Base-by-base conservation (phyloP, 768 basidiomycete species). In the Suillus cothurnatus region DNA sequence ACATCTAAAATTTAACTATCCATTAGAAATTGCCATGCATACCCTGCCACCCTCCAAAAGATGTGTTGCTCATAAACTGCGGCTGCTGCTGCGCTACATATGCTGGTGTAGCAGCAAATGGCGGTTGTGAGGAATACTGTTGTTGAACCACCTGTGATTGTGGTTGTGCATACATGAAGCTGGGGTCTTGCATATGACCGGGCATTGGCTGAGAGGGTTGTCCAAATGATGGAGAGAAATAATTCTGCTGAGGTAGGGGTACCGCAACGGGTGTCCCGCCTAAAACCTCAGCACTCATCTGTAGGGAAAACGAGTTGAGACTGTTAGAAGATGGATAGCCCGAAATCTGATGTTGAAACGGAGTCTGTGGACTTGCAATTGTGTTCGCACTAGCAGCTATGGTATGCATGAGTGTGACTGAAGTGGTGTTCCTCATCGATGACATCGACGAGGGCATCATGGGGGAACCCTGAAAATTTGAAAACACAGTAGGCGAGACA, bases 111-210 rank as follows among this genome's bases (percentile, higher is more conserved):
- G 66, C 58, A 47, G 64, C 68, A 60, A 71, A 70, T 14, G 58
- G 73, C 15, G 68, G 65, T 47, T 80, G 80, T 15, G 80, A 74
- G 7, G 75, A 73, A 65, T 67, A 71, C 31, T 67, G 73, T 21
- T 62, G 67, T 63, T 59, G 58, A 31, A 14, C 17, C 21, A 28
- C 39, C 28, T 59, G 58, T 59, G 58, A 21, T 59, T 59, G 58
- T 12, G 11, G 19, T 28, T 59, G 58, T 21, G 39, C 26, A 14
- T 59, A 41, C 39, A 41, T 31, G 26, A 59, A 41, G 26, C 28
- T 19, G 19, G 58, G 39, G 39, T 59, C 58, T 59, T 41, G 58
- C 19, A 41, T 31, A 59, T 59, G 41, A 59, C 39, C 39, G n/a
- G 31, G 19, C 26, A 26, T 19, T 21, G 57, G 19, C 26, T 59